Evolutionary conservation across 352 stramenopile species (phyloP).

Genomic region (Globisporangium paroecandrum): DNA sequence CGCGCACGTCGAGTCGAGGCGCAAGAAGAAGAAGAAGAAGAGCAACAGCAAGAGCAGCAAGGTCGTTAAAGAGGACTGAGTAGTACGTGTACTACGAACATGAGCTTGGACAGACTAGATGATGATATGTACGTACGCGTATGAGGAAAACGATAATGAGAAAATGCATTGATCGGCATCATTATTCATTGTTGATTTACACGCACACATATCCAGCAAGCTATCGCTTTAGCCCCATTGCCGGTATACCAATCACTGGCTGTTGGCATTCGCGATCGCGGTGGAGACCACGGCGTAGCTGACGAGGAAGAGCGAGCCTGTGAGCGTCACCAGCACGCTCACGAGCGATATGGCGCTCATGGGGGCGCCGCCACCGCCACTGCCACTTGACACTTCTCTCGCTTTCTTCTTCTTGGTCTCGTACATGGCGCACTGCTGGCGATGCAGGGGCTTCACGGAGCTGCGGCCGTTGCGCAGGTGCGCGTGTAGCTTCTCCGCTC

Average conservation of each 20-base stretch:
- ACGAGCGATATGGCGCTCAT: constrained; percentile 27
- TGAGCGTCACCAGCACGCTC: constrained; percentile 26
- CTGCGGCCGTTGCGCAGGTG: constrained; percentile 28
- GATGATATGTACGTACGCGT: neutral
- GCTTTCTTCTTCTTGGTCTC: neutral
- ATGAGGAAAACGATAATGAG: neutral
- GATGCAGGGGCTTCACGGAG: constrained; percentile 10
- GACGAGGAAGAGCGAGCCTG: constrained; percentile 34
- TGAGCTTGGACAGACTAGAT: neutral
- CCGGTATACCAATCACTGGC: neutral
- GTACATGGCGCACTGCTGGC: neutral
- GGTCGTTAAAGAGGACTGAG: constrained; percentile 15
- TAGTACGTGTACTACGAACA: neutral
- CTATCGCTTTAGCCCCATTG: neutral
- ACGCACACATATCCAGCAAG: neutral
- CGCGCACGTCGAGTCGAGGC: constrained; percentile 31
- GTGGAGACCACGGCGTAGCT: constrained; percentile 37
- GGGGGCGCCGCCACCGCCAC: neutral
- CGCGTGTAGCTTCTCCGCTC: constrained; percentile 35
- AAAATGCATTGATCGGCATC: neutral
- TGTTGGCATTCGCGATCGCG: constrained; percentile 25
- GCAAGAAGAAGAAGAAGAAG: constrained; percentile 17
- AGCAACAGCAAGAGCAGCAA: constrained; percentile 22
- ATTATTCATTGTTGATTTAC: constrained; percentile 1
- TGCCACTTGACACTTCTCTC: neutral